phyloP scores from a whole-genome alignment of 345 rosid species.

The Diplotaxis tenuifolia region DNA sequence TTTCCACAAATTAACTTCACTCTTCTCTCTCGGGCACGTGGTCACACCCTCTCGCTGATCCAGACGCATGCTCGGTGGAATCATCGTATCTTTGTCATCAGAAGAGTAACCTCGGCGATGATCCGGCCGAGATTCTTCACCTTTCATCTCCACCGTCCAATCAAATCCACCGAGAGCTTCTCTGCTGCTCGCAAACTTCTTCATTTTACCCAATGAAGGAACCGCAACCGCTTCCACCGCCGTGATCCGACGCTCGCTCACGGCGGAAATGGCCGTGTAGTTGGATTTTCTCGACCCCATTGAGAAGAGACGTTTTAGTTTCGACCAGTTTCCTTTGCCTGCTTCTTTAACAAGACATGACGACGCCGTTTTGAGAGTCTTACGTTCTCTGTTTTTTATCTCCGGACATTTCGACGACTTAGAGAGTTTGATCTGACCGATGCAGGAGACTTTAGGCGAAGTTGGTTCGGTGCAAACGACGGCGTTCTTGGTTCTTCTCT shows the following conservation, averaged over 20 bases:
- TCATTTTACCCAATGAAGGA: constrained; percentile 56
- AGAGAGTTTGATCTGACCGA: constrained; percentile 74
- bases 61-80: constrained; percentile 20
- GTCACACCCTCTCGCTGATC: not conserved
- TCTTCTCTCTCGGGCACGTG: constrained; percentile 16
- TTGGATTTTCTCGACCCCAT: constrained; percentile 33
- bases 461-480: constrained; percentile 58
- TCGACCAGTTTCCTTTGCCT: constrained; percentile 27
- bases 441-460: constrained; percentile 88
- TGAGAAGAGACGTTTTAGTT: constrained; percentile 45
- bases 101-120: not conserved
- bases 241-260: constrained; percentile 31
- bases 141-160: constrained; percentile 54
- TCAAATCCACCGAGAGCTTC: constrained; percentile 51
- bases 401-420: constrained; percentile 22
- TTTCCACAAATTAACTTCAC: constrained; percentile 77
- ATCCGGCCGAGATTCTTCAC: constrained; percentile 4
- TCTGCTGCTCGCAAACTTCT: constrained; percentile 67
- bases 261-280: not conserved
- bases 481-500: constrained; percentile 39
- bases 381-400: constrained; percentile 13
- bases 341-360: constrained; percentile 11
- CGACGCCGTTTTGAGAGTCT: constrained; percentile 5
- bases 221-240: not conserved
- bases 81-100: constrained; percentile 8